Percentiles rank a stretch among this genome's conserved stretches.
phyloP scores from a whole-genome alignment of 352 stramenopile genomes.

The Pythium chondricola region DNA sequence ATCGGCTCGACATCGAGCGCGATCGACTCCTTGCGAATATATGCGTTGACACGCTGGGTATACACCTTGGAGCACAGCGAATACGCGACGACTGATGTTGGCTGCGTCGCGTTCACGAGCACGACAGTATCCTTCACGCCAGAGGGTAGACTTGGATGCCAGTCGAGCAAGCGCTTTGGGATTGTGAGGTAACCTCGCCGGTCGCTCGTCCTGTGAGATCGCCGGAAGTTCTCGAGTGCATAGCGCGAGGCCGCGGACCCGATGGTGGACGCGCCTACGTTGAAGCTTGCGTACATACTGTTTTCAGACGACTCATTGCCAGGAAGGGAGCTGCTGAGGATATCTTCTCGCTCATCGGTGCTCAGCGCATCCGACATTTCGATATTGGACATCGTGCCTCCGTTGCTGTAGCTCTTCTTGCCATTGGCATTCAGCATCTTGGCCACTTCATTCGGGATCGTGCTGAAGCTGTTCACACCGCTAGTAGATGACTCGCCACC shows the following conservation, averaged over 20 bases:
- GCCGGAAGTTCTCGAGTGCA: conserved; percentile 57
- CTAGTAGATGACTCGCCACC: conserved; percentile 23
- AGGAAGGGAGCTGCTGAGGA: conserved; percentile 60
- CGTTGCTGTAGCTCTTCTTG: not conserved
- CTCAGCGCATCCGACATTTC: conserved; percentile 58
- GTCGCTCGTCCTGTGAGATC: conserved; percentile 45
- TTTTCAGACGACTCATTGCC: conserved; percentile 44
- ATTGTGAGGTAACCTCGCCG: conserved; percentile 67
- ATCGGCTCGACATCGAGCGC: conserved; percentile 22
- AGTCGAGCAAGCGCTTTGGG: conserved; percentile 71
- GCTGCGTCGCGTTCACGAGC: conserved; percentile 72
- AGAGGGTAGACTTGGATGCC: conserved; percentile 69
- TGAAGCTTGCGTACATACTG: conserved; percentile 26
- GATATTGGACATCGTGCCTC: conserved; percentile 14
- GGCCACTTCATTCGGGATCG: conserved; percentile 72
- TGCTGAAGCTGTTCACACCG: conserved; percentile 26
- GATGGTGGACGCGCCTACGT: conserved; percentile 47
- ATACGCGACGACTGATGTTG: conserved; percentile 82
- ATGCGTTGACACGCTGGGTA: conserved; percentile 64
- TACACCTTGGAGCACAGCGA: conserved; percentile 82
- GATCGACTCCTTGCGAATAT: conserved; percentile 55
- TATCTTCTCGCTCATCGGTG: conserved; percentile 56
- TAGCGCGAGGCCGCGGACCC: conserved; percentile 52
- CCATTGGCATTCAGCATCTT: conserved; percentile 47
- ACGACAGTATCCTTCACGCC: conserved; percentile 69